Evolutionary conservation across 441 rosid genomes (phyloP), one percentile per base, ranked within the genome.

Genomic region (Theobroma grandiflorum): DNA sequence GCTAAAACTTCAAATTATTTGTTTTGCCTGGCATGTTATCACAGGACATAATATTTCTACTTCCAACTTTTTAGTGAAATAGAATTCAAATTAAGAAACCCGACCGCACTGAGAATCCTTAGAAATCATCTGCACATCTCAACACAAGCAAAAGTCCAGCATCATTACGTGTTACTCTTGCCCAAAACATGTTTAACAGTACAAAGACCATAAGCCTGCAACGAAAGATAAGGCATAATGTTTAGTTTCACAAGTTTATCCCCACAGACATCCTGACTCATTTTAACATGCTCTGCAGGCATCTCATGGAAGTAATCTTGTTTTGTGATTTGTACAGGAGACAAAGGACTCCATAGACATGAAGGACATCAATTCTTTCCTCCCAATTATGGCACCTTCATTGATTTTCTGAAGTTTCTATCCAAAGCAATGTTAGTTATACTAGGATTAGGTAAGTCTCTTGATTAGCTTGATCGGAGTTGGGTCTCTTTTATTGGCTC

Each of bases 381-480:
- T 33, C 79, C 77, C 42, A 80, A 77, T 73, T 83, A 59, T 1
- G 61, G 4, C 18, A 68, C 55, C 12, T 42, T 43, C 59, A 9
- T 69, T 49, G 31, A 31, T 62, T 83, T 77, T 62, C 3, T 83
- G 74, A 67, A 76, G 69, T 43, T 74, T 38, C 37, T 63, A 4
- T 22, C 74, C 42, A 80, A 78, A 42, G 69, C 79, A n/a, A 43
- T 83, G 70, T 72, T 83, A 14, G 55, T 80, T 67, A 37, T 73
- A 38, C 77, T 83, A 1, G 82, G 77, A 68, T 33, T 53, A 55
- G 86, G 86, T 83, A 35, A 61, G 80, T 22, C 1, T 2, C 18
- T 65, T 11, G 50, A 16, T 26, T 40, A 72, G 3, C 18, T 8
- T 31, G 8, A 75, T 40, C 18, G 11, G 47, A 35, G 15, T n/a